Evolutionary conservation across 1,284 basidiomycete species (phyloP).

Genomic region (Ustilago cynodontis): DNA sequence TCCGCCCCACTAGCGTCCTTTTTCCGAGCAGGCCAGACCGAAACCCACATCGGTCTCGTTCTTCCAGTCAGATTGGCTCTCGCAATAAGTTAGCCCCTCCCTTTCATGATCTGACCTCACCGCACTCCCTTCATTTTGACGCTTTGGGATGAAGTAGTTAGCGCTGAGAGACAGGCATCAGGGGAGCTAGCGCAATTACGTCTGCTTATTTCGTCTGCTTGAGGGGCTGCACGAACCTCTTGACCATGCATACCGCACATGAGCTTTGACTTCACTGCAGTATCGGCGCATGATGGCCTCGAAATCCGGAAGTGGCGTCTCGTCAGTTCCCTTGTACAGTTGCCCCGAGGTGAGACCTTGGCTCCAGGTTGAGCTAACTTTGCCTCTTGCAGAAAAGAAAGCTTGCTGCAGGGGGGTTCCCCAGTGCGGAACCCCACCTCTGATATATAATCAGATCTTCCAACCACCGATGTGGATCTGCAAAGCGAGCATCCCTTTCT

Average conservation of each 20-base stretch:
- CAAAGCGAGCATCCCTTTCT: not conserved
- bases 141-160: not conserved
- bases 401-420: not conserved
- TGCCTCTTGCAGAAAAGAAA: not conserved
- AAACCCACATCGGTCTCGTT: not conserved
- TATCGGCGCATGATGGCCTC: not conserved
- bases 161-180: not conserved
- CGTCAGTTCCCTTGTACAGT: not conserved
- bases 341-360: not conserved
- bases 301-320: not conserved
- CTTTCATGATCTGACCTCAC: not conserved
- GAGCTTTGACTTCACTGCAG: not conserved
- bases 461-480: not conserved
- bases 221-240: not conserved
- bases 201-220: no score
- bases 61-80: not conserved
- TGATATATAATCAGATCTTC: not conserved
- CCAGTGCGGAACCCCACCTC: not conserved
- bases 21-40: not conserved
- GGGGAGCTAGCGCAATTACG: not conserved
- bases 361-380: not conserved
- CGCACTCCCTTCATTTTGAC: not conserved
- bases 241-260: not conserved
- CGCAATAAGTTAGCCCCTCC: not conserved
- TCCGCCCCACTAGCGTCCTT: constrained; percentile 6